phyloP scores from a whole-genome alignment of 129 eudicot genomes.

The Cynara cardunculus region DNA sequence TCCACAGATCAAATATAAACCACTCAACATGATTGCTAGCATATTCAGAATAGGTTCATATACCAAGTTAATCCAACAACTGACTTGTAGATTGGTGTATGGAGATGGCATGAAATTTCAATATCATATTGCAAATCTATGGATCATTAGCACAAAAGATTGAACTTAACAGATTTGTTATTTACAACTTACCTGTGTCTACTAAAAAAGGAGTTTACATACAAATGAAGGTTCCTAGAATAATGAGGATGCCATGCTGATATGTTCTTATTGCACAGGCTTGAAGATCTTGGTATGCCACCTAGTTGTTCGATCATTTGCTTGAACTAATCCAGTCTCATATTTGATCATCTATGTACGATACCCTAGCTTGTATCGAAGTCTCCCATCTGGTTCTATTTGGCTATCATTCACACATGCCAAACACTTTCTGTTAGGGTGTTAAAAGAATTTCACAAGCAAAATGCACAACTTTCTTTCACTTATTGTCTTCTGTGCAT shows the following conservation, averaged over 20 bases:
- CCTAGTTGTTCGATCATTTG: background rate
- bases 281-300: background rate
- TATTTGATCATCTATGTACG: background rate
- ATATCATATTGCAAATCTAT: background rate
- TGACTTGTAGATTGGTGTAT: background rate
- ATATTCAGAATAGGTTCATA: background rate
- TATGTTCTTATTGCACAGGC: background rate
- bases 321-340: slow-evolving; percentile 15
- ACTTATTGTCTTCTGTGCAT: slow-evolving; percentile 12
- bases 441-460: slow-evolving; percentile 12
- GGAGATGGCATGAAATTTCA: background rate
- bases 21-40: background rate
- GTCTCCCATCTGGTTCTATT: background rate
- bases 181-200: background rate
- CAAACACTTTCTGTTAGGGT: background rate
- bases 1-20: background rate
- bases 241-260: background rate
- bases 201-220: background rate
- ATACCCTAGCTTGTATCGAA: background rate
- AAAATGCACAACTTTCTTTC: background rate
- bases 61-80: background rate
- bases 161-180: background rate
- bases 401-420: background rate
- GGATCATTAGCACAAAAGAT: slow-evolving; percentile 4
- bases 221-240: slow-evolving; percentile 4